Base-by-base conservation (phyloP, 108 stramenopile species). In the Nannochloropsis salina region DNA sequence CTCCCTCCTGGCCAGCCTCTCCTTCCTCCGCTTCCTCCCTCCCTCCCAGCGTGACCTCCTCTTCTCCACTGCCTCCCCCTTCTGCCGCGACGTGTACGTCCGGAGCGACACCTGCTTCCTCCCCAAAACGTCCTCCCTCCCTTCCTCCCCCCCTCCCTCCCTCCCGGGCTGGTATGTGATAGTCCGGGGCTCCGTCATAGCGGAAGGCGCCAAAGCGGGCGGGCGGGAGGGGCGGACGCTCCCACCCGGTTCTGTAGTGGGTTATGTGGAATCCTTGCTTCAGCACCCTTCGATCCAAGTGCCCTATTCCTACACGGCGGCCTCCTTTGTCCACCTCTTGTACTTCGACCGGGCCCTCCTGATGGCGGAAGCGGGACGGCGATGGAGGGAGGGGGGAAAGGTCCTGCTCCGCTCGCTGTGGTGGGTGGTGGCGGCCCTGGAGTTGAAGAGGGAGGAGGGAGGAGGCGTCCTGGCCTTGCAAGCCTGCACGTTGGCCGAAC, bases 221-320 rank as follows among this genome's bases (percentile, higher is more conserved):
- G 61, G n/a, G 61, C 20, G n/a, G 61, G 61, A n/a, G n/a, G 61
- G 61, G n/a, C 20, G n/a, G 61, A 5, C 61, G 20, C 61, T 74
- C 20, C 61, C 15, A 74, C 15, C 15, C n/a, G 61, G 61, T 1
- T 15, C 61, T 20, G n/a, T 74, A 15, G 15, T 74, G 61, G 61
- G 61, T n/a, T 74, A 20, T n/a, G n/a, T 74, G n/a, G 61, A 74
- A n/a, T 15, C 61, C 61, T n/a, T 74, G 15, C 61, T 74, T 74
- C 61, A 74, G n/a, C n/a, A 15, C 61, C 61, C 61, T 74, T 4
- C 61, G 15, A 15, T 20, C 15, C 61, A 15, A 15, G 61, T 74
- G 61, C 61, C 61, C 20, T n/a, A 74, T n/a, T 74, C 61, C 61
- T 74, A 74, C 61, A 74, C 61, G 20, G 61, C 61, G 61, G 61